Evolutionary conservation across 2,329 filamentous ascomycete species (phyloP).

Genomic region (Alternaria solani): DNA sequence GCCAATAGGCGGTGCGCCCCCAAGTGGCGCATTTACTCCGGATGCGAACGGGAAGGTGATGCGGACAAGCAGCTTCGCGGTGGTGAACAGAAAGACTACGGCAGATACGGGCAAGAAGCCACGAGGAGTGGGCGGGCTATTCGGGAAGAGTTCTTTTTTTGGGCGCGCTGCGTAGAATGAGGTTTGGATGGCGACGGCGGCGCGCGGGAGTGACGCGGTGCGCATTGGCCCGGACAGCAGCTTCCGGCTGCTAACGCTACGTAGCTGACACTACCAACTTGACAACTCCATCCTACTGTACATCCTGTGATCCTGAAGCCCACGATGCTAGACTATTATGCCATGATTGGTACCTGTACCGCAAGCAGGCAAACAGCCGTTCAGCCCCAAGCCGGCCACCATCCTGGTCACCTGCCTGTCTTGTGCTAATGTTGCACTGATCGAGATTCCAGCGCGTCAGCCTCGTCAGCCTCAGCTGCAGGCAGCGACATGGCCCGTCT

Average conservation of each 20-base stretch:
- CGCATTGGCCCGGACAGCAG: neutral
- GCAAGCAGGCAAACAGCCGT: neutral
- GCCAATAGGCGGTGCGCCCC: conserved; percentile 14
- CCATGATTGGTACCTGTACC: neutral
- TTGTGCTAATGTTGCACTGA: conserved; percentile 8
- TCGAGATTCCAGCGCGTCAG: conserved; percentile 10
- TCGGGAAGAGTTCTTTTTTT: conserved; percentile 23
- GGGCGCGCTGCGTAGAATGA: neutral
- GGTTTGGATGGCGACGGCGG: neutral
- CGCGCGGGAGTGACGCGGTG: conserved; percentile 3
- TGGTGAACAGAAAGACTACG: conserved; percentile 3
- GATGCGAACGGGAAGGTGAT: conserved; percentile 9
- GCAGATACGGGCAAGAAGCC: conserved; percentile 17
- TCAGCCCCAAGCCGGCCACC: conserved; percentile 1
- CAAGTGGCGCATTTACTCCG: neutral
- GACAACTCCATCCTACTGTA: neutral
- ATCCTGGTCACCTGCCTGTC: conserved; percentile 4
- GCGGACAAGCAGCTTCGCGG: conserved; percentile 1
- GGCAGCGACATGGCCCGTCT: conserved; percentile 5
- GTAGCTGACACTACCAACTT: conserved; percentile 8
- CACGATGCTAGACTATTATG: neutral
- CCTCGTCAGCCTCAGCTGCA: conserved; percentile 13
- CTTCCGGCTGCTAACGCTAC: neutral
- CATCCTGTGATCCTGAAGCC: neutral
- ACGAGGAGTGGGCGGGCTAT: conserved; percentile 15